These are phyloP conservation scores for Blastomyces gilchristii DNA, from an alignment of 2,329 filamentous ascomycete genomes.

Conservation along the genomic window DNA sequence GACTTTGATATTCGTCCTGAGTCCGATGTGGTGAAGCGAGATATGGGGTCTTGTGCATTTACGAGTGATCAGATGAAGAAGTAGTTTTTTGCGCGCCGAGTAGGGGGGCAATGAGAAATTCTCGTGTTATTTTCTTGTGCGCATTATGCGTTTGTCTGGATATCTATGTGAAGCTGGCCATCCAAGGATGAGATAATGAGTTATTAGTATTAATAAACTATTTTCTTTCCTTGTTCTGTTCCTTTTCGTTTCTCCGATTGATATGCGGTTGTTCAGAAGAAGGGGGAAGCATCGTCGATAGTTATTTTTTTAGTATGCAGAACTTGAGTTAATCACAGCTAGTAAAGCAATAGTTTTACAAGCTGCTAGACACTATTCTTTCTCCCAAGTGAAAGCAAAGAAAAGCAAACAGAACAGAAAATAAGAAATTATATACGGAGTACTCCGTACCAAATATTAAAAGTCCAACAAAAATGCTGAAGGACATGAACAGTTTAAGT, in stretches of 20 bases:
- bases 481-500: too few species aligned
- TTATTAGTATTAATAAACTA: background rate
- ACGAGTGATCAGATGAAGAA: slow-evolving; percentile 24
- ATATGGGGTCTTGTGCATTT: slow-evolving; percentile 64
- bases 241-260: too few species aligned
- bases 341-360: too few species aligned
- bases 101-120: background rate
- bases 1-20: slow-evolving; percentile 79
- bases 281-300: too few species aligned
- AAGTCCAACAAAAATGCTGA: background rate
- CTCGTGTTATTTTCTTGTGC: background rate
- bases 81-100: background rate
- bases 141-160: background rate
- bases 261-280: too few species aligned
- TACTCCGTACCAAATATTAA: too few species aligned
- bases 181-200: background rate
- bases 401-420: too few species aligned
- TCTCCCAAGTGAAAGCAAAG: too few species aligned
- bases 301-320: too few species aligned
- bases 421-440: too few species aligned
- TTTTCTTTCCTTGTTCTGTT: background rate
- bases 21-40: slow-evolving; percentile 48
- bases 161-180: background rate
- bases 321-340: too few species aligned
- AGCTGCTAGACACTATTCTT: too few species aligned